phyloP scores from a whole-genome alignment of 2,329 filamentous ascomycete genomes.

The Lecanicillium sp. region DNA sequence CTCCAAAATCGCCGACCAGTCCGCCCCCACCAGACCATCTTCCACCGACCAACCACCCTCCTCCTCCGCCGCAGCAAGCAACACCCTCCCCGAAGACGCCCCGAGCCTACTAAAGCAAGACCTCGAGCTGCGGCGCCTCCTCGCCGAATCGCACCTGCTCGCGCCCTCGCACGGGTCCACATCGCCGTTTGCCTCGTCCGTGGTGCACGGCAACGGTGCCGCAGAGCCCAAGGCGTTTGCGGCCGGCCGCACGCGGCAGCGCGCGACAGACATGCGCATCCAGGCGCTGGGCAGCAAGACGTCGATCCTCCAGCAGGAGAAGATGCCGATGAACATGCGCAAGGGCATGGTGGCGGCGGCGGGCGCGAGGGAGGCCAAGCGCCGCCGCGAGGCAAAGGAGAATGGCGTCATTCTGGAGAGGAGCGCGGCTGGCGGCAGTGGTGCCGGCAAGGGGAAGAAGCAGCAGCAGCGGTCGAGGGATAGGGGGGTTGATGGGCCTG shows the following conservation, averaged over 20 bases:
- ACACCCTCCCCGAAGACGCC: slow-evolving; percentile 46
- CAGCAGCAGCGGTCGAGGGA: slow-evolving; percentile 36
- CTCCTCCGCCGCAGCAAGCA: slow-evolving; percentile 19
- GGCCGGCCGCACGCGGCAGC: slow-evolving; percentile 66
- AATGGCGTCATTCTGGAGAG: slow-evolving; percentile 84
- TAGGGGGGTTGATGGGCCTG: slow-evolving; percentile 65
- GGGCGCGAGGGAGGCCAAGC: slow-evolving; percentile 55
- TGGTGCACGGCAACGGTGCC: slow-evolving; percentile 25
- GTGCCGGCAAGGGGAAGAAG: slow-evolving; percentile 29
- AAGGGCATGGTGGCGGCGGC: slow-evolving; percentile 74
- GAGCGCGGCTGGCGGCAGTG: slow-evolving; percentile 14
- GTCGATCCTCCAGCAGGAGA: slow-evolving; percentile 68
- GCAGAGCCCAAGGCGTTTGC: slow-evolving; percentile 35
- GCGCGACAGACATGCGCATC: slow-evolving; percentile 76
- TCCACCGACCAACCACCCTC: slow-evolving; percentile 4
- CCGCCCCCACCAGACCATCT: slow-evolving; percentile 26
- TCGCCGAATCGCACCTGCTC: slow-evolving; percentile 87
- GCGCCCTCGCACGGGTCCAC: slow-evolving; percentile 39
- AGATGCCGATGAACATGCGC: slow-evolving; percentile 82
- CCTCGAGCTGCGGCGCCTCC: slow-evolving; percentile 80
- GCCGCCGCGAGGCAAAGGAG: slow-evolving; percentile 74
- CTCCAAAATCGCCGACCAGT: slow-evolving; percentile 38
- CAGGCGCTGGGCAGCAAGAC: slow-evolving; percentile 71
- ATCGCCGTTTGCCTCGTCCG: slow-evolving; percentile 36
- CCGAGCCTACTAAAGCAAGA: slow-evolving; percentile 79